These are phyloP conservation scores for Exutisphaerella laricina DNA, from an alignment of 2,329 filamentous ascomycete species.

Conservation along the genomic window DNA sequence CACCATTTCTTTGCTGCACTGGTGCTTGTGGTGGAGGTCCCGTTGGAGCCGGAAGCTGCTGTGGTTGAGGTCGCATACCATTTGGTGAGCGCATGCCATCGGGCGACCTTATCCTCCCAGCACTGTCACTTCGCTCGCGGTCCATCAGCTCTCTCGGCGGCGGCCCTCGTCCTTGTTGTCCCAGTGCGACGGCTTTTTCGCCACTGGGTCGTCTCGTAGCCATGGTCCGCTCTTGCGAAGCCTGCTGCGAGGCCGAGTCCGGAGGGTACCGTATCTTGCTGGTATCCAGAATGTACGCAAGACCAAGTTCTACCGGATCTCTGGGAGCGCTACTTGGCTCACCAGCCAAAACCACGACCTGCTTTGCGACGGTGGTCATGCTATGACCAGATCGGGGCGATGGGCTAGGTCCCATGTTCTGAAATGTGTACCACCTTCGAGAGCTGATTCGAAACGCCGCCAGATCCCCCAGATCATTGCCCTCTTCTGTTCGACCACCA, in stretches of 20 bases:
- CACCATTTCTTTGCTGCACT: conserved; percentile 44
- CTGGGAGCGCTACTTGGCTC: conserved; percentile 85
- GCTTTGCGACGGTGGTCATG: conserved; percentile 93
- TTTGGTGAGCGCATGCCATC: conserved; percentile 17
- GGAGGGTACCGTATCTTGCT: conserved; percentile 89
- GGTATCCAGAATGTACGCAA: conserved; percentile 90
- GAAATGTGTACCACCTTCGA: conserved; percentile 96
- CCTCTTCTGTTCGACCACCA: conserved; percentile 90
- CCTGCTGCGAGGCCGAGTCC: conserved; percentile 45
- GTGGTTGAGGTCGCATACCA: conserved; percentile 53
- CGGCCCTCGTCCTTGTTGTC: conserved; percentile 18
- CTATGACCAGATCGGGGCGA: conserved; percentile 92
- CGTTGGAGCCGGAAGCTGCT: conserved; percentile 50
- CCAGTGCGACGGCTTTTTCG: conserved; percentile 21
- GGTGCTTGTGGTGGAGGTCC: conserved; percentile 63
- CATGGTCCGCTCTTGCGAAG: conserved; percentile 29
- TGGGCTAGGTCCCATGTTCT: conserved; percentile 97
- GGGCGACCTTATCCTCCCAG: conserved; percentile 23
- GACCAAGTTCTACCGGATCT: conserved; percentile 75
- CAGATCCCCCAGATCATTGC: conserved; percentile 83
- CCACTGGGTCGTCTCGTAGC: conserved; percentile 26
- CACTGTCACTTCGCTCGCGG: conserved; percentile 24
- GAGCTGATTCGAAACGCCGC: conserved; percentile 79
- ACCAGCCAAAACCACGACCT: conserved; percentile 85
- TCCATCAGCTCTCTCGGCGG: conserved; percentile 27